Evolutionary conservation across 2,329 filamentous ascomycete genomes (phyloP).

Genomic region (Chaetomiaceae sp.): DNA sequence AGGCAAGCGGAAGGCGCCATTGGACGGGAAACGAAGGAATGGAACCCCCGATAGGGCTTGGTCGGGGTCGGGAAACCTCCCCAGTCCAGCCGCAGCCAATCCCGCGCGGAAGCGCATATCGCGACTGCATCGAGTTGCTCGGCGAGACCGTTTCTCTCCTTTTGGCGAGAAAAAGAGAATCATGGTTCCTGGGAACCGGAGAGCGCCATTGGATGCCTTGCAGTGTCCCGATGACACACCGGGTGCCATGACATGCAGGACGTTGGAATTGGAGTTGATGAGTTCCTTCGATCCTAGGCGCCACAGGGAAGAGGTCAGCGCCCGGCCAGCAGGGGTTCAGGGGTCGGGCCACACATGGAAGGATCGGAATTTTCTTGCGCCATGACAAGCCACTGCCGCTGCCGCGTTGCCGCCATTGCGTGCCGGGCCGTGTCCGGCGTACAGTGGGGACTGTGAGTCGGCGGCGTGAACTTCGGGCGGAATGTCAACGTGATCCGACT

Average conservation of each 20-base stretch:
- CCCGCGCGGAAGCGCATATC: constrained; percentile 5
- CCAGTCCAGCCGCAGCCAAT: constrained; percentile 2
- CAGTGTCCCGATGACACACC: not conserved
- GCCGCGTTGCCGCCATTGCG: too few species aligned
- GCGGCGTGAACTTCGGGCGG: too few species aligned
- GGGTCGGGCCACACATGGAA: too few species aligned
- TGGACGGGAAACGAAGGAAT: constrained; percentile 20
- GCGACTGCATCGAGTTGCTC: not conserved
- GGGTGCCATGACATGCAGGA: too few species aligned
- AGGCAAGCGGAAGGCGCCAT: constrained; percentile 12
- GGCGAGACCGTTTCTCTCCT: not conserved
- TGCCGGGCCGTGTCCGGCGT: too few species aligned
- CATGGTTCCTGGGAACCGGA: not conserved
- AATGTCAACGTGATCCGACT: too few species aligned
- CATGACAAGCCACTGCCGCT: not conserved
- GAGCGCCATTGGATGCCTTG: not conserved
- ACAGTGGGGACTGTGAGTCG: too few species aligned
- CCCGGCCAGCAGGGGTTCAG: not conserved
- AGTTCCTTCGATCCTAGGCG: too few species aligned
- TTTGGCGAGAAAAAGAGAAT: not conserved
- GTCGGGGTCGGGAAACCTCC: not conserved
- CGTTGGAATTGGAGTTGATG: too few species aligned
- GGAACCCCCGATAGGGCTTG: constrained; percentile 1
- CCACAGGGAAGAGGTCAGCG: too few species aligned
- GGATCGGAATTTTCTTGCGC: too few species aligned